phyloP scores from a whole-genome alignment of 352 stramenopile genomes.

The Globisporangium camurandrum region DNA sequence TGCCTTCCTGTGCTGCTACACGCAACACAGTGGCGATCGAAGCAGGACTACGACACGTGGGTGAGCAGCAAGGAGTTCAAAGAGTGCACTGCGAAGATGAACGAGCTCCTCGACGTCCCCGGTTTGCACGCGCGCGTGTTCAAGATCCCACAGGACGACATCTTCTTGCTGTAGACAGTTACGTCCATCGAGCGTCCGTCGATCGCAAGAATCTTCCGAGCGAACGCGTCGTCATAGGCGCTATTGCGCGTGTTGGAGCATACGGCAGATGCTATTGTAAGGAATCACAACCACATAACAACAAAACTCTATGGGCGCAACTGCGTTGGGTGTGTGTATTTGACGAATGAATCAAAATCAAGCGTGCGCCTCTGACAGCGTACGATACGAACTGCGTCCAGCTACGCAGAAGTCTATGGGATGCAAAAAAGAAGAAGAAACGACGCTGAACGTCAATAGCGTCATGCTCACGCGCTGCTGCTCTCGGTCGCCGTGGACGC shows the following conservation, averaged over 20 bases:
- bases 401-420: too few species aligned
- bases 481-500: constrained; percentile 5
- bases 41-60: constrained; percentile 78
- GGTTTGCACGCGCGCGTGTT: constrained; percentile 80
- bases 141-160: constrained; percentile 67
- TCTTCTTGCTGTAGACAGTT: constrained; percentile 83
- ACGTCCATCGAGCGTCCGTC: too few species aligned
- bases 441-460: too few species aligned
- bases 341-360: too few species aligned
- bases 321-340: neutral
- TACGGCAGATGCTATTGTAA: too few species aligned
- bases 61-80: constrained; percentile 71
- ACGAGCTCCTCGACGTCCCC: constrained; percentile 77
- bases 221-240: too few species aligned
- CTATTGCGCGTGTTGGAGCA: neutral
- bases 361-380: too few species aligned
- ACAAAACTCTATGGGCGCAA: too few species aligned
- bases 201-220: too few species aligned
- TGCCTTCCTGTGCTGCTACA: neutral
- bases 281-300: too few species aligned
- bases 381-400: too few species aligned
- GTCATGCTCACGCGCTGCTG: neutral
- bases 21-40: constrained; percentile 56
- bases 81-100: constrained; percentile 71
- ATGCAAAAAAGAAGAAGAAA: too few species aligned